A percentile compares a stretch with the other conserved stretches of the same genome.
These are phyloP conservation scores for Staphylotrichum longicolle DNA, from an alignment of 495 filamentous ascomycete genomes.

Conservation along the genomic window DNA sequence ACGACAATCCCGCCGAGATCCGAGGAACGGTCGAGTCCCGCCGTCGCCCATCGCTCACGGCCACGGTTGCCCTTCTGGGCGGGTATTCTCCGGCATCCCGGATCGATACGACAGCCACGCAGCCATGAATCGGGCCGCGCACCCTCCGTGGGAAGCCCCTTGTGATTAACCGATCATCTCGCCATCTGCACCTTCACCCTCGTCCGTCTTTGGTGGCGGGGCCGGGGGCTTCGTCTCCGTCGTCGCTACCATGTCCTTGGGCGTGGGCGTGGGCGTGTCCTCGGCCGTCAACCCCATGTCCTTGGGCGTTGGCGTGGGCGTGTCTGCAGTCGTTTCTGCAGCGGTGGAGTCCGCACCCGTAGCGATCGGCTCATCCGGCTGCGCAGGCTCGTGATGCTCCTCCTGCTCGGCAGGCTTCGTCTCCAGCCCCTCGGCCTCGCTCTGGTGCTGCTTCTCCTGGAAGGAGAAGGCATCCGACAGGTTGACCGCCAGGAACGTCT, in stretches of 20 bases:
- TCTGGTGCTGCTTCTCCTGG: conserved; percentile 42
- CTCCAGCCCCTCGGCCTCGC: conserved; percentile 16
- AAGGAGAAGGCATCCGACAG: conserved; percentile 68
- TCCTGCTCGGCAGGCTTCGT: conserved; percentile 7
- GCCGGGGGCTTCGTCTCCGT: background rate
- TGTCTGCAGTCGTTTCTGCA: background rate
- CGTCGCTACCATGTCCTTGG: no score
- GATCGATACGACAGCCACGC: background rate
- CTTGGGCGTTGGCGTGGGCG: background rate
- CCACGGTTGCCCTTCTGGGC: background rate
- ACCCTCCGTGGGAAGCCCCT: background rate
- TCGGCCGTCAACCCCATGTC: background rate
- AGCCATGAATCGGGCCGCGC: conserved; percentile 7
- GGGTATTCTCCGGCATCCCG: no score
- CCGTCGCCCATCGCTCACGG: no score
- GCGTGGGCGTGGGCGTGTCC: background rate
- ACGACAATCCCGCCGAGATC: no score
- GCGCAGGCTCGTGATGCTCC: background rate
- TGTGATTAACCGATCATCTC: background rate
- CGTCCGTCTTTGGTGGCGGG: background rate
- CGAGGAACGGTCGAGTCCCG: no score
- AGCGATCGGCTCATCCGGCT: background rate
- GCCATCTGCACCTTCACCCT: background rate
- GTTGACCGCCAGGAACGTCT: conserved; percentile 88
- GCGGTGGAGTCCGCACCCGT: background rate